Base-by-base conservation (phyloP, 331 rosid genomes). In the Prunus yedoensis region DNA sequence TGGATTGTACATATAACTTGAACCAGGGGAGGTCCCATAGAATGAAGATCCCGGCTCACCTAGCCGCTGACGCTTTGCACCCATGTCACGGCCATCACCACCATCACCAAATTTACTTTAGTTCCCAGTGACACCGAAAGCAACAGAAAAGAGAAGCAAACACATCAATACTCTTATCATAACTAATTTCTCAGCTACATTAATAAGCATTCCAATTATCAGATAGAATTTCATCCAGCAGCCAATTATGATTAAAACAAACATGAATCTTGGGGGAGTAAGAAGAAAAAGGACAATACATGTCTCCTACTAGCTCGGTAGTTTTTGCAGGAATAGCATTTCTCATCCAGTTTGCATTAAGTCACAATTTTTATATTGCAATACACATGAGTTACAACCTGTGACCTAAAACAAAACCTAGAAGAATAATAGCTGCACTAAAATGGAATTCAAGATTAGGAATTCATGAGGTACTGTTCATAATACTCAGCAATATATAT, bases 21-120 rank as follows among this genome's bases (percentile, higher is more conserved):
- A 85, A 79, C 88, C 92, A 4, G 93, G 91, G 79, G 98, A 73
- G 76, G 79, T 50, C 51, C 93, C 98, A 82, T 91, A 91, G 75
- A 86, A 89, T 53, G 98, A 89, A 73, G 98, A 84, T 46, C 97
- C 96, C 54, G 85, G 89, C 58, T 91, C 97, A 65, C 88, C 81
- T 21, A 90, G 79, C 62, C 98, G 88, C 84, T 91, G 98, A 59
- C 98, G 97, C 82, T 93, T 93, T 30, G 97, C 81, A 64, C 97
- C 92, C 97, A 89, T 89, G 84, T 93, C 98, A 25, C 94, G 94
- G 25, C 96, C 98, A 79, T 93, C 94, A 45, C 89, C 89, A 61
- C 90, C 93, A 85, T 89, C 89, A 51, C 73, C 81, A 80, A 72
- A 89, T 84, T 83, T 84, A 67, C 92, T 87, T 79, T 68, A 62